phyloP scores from a whole-genome alignment of 495 filamentous ascomycete genomes.

The Neurospora sp. region DNA sequence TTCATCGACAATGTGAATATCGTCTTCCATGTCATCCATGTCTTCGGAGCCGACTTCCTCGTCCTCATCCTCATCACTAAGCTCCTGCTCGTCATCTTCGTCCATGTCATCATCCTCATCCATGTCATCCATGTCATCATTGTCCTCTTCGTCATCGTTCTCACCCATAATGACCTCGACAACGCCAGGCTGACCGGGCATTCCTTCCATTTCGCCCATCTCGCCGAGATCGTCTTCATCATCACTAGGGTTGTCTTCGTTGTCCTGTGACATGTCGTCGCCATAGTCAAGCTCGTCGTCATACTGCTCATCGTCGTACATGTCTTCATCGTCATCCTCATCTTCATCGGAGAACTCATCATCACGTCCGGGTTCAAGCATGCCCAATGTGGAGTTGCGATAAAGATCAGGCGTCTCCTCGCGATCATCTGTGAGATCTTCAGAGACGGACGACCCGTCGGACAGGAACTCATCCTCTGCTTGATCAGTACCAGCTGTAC shows the following conservation, averaged over 20 bases:
- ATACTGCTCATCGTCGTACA: constrained; percentile 69
- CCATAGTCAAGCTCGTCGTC: constrained; percentile 87
- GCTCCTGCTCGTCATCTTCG: constrained; percentile 47
- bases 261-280: constrained; percentile 65
- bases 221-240: constrained; percentile 74
- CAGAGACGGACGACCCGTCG: constrained; percentile 67
- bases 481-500: constrained; percentile 35
- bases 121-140: constrained; percentile 54
- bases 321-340: constrained; percentile 66
- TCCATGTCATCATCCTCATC: constrained; percentile 61
- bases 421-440: constrained; percentile 70
- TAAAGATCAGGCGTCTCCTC: constrained; percentile 97
- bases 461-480: constrained; percentile 85
- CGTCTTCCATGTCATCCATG: constrained; percentile 42
- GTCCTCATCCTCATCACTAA: constrained; percentile 42
- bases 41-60: constrained; percentile 38
- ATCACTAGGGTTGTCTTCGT: constrained; percentile 85
- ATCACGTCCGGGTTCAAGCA: constrained; percentile 78
- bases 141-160: constrained; percentile 55
- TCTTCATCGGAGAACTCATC: constrained; percentile 63
- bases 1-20: constrained; percentile 48
- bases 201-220: constrained; percentile 78
- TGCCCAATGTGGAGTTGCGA: constrained; percentile 88
- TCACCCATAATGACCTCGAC: constrained; percentile 81
- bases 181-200: constrained; percentile 65